phyloP scores from a whole-genome alignment of 225 moss, liverwort and hornwort species.

The Takakia lepidozioides region DNA sequence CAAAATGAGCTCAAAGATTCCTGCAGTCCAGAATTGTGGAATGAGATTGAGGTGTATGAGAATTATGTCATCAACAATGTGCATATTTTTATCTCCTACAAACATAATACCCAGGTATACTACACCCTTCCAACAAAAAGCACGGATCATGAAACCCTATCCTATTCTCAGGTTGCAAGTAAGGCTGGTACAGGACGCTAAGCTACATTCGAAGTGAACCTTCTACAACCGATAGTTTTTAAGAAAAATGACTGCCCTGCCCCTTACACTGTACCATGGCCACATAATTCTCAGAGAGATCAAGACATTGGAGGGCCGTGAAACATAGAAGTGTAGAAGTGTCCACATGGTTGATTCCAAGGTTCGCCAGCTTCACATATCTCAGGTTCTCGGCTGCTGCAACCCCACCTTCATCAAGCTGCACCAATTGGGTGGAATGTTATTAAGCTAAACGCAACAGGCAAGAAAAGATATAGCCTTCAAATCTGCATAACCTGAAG shows the following conservation, averaged over 20 bases:
- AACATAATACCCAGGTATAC: not conserved
- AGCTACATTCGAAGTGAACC: no score
- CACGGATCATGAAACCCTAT: no score
- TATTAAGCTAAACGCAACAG: no score
- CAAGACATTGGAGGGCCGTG: constrained; percentile 32
- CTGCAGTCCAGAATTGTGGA: constrained; percentile 12
- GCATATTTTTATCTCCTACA: not conserved
- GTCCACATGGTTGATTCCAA: constrained; percentile 22
- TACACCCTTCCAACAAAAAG: no score
- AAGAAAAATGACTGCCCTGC: no score
- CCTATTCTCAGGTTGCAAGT: no score
- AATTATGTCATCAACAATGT: not conserved
- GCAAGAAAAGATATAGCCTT: no score
- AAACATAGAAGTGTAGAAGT: constrained; percentile 17
- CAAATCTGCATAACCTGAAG: no score
- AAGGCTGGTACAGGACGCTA: no score
- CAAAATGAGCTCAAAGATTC: constrained; percentile 16
- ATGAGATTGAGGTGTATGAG: no score
- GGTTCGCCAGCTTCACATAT: constrained; percentile 22
- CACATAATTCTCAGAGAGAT: constrained; percentile 35
- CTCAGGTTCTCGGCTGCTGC: constrained; percentile 15
- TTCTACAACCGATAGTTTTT: no score
- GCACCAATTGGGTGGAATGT: no score
- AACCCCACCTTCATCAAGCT: constrained; percentile 30
- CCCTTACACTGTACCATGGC: constrained; percentile 15